These are phyloP conservation scores for Cladosporium oxysporum DNA, from an alignment of 2,329 filamentous ascomycete species.

Conservation along the genomic window DNA sequence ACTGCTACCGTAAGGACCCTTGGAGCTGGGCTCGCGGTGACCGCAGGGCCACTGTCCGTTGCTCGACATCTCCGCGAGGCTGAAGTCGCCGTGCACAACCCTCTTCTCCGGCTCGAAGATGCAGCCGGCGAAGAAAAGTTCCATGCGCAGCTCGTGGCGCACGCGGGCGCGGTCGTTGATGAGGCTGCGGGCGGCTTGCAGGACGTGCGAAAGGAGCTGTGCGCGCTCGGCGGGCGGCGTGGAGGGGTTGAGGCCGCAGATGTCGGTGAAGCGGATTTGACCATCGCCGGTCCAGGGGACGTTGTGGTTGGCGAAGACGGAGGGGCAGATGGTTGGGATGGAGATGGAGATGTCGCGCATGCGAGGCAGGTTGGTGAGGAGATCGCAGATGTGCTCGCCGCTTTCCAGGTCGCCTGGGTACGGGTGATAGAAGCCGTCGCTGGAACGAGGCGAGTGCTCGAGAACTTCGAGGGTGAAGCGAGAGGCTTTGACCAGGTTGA, in stretches of 20 bases:
- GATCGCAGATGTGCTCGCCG: constrained; percentile 51
- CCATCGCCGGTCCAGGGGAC: constrained; percentile 50
- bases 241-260: constrained; percentile 45
- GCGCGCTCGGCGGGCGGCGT: constrained; percentile 36
- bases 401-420: constrained; percentile 47
- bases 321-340: constrained; percentile 50
- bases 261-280: constrained; percentile 51
- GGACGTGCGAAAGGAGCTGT: constrained; percentile 43
- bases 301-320: constrained; percentile 48
- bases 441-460: constrained; percentile 55
- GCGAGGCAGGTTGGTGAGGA: constrained; percentile 49
- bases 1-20: constrained; percentile 53
- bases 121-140: constrained; percentile 54
- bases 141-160: constrained; percentile 45
- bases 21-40: constrained; percentile 39
- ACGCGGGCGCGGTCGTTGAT: constrained; percentile 41
- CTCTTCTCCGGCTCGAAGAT: constrained; percentile 52
- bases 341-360: constrained; percentile 52
- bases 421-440: constrained; percentile 55
- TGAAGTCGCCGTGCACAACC: constrained; percentile 52
- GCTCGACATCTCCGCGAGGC: constrained; percentile 44
- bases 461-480: constrained; percentile 51
- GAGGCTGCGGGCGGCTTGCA: constrained; percentile 45
- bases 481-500: constrained; percentile 54
- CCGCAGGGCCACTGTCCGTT: constrained; percentile 44